Conservation (phyloP, 306 rosid genomes). For the Sicyos baderoa region DNA sequence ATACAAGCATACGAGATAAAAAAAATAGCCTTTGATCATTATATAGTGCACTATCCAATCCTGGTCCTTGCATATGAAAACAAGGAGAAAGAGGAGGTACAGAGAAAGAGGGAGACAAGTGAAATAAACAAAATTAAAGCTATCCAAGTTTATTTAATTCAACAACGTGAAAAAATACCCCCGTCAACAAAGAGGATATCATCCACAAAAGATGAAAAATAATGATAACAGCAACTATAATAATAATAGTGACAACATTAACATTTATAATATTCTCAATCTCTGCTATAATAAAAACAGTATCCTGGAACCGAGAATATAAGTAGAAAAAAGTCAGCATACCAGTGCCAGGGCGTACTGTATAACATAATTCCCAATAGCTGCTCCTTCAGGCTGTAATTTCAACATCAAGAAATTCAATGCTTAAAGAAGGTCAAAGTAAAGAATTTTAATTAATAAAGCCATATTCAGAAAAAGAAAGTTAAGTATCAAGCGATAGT, state of each 20-base stretch:
- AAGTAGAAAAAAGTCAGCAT: conserved; percentile 24
- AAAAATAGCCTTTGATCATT: not conserved
- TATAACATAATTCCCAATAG: conserved; percentile 74
- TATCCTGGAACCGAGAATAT: not conserved
- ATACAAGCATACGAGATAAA: not conserved
- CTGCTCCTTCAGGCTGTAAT: conserved; percentile 97
- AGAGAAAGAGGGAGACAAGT: not conserved
- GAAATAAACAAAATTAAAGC: not conserved
- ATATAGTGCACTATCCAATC: not conserved
- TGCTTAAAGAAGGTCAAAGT: conserved; percentile 2
- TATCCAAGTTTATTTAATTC: not conserved
- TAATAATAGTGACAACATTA: not conserved
- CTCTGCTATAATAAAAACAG: not conserved
- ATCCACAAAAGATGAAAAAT: not conserved
- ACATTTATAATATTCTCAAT: not conserved
- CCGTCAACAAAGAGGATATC: not conserved
- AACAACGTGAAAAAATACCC: not conserved
- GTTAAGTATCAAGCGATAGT: not conserved
- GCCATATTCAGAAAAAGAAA: not conserved
- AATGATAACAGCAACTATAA: not conserved
- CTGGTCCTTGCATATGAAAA: not conserved
- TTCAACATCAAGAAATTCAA: conserved; percentile 23
- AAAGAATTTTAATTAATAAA: not conserved
- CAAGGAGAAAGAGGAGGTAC: not conserved
- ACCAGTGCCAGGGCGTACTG: conserved; percentile 98